A percentile compares a stretch with the other conserved stretches of the same genome.
phyloP scores from a whole-genome alignment of 2,329 filamentous ascomycete genomes.

The Ophiostoma pallidulum region DNA sequence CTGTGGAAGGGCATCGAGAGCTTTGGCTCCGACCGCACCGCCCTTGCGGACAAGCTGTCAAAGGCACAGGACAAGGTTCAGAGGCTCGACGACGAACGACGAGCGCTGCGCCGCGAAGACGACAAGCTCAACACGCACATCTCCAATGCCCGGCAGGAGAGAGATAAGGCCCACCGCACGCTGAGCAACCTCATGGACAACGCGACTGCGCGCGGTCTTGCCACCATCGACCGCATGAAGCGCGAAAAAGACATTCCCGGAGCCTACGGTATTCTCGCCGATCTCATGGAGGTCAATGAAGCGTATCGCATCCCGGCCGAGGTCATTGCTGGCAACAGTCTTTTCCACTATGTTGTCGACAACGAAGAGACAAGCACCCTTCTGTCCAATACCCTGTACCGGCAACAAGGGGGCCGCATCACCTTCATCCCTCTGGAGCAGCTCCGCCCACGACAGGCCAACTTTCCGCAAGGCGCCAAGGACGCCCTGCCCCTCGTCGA shows the following conservation, averaged over 20 bases:
- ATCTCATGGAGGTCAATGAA: constrained; percentile 80
- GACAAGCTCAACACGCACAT: constrained; percentile 76
- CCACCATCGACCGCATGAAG: constrained; percentile 77
- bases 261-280: constrained; percentile 85
- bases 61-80: constrained; percentile 71
- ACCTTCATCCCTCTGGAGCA: constrained; percentile 93
- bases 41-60: constrained; percentile 63
- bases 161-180: constrained; percentile 65
- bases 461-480: constrained; percentile 66
- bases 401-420: constrained; percentile 71
- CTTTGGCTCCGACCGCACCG: constrained; percentile 64
- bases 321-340: constrained; percentile 80
- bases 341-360: constrained; percentile 96
- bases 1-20: constrained; percentile 72
- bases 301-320: constrained; percentile 83
- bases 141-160: constrained; percentile 64
- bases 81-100: constrained; percentile 74
- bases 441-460: constrained; percentile 58
- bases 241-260: constrained; percentile 70
- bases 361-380: constrained; percentile 78
- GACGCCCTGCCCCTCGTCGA: constrained; percentile 82
- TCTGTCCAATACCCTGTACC: constrained; percentile 70
- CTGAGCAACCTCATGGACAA: constrained; percentile 83
- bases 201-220: constrained; percentile 75
- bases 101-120: constrained; percentile 79